Evolutionary conservation across 768 basidiomycete species (phyloP).

Genomic region (Leccinum ochraceum): DNA sequence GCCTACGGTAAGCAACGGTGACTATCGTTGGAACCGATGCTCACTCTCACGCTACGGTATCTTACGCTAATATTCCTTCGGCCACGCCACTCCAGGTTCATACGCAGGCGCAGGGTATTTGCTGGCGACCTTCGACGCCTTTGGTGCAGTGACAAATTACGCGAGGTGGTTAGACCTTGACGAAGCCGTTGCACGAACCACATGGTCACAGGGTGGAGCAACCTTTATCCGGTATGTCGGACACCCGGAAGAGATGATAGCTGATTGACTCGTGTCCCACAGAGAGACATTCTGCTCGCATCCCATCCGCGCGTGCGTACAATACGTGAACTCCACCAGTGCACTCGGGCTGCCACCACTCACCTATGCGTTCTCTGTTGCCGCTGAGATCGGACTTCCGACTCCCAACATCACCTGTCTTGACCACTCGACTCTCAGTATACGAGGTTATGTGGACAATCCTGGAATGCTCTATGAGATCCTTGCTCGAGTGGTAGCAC

Average conservation of each 20-base stretch:
- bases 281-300: constrained; percentile 69
- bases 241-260: neutral
- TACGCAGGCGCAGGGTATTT: constrained; percentile 67
- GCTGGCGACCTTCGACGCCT: constrained; percentile 47
- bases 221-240: constrained; percentile 49
- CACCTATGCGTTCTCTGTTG: constrained; percentile 48
- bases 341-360: constrained; percentile 38
- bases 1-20: constrained; percentile 53
- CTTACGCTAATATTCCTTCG: constrained; percentile 1
- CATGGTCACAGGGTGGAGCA: constrained; percentile 56
- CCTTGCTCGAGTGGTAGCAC: constrained; percentile 47
- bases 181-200: constrained; percentile 53
- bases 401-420: constrained; percentile 62
- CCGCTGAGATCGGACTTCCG: constrained; percentile 49
- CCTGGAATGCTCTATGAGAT: constrained; percentile 77
- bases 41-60: neutral
- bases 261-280: constrained; percentile 5
- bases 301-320: constrained; percentile 59
- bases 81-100: constrained; percentile 51
- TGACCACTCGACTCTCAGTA: constrained; percentile 52
- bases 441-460: constrained; percentile 47
- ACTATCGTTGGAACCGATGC: neutral
- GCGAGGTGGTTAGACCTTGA: constrained; percentile 73
- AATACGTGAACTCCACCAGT: constrained; percentile 47
- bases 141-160: constrained; percentile 43